phyloP scores from a whole-genome alignment of 257 asterid species.

The Ehretia macrophylla region DNA sequence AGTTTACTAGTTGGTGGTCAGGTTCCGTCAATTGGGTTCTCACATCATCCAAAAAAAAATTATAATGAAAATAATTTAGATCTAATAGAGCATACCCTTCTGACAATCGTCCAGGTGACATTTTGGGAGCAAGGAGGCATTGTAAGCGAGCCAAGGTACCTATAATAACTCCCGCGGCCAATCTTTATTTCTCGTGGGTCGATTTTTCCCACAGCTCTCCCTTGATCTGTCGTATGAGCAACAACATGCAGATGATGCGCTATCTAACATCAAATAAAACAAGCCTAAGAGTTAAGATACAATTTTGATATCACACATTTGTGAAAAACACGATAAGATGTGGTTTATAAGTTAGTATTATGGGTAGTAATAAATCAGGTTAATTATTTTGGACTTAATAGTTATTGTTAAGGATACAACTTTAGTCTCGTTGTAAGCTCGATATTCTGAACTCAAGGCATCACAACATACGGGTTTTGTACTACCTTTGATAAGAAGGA shows the following conservation, averaged over 20 bases:
- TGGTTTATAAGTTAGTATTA: too few relatives aligned
- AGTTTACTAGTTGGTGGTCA: too few relatives aligned
- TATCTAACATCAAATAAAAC: background rate
- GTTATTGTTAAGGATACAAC: too few relatives aligned
- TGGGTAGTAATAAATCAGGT: too few relatives aligned
- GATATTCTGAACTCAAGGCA: too few relatives aligned
- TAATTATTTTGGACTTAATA: too few relatives aligned
- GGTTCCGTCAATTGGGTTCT: too few relatives aligned
- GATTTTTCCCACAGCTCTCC: slow-evolving; percentile 24
- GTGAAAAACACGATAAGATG: too few relatives aligned
- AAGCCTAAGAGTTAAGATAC: background rate
- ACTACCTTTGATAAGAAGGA: slow-evolving; percentile 39
- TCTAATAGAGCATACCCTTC: slow-evolving; percentile 28
- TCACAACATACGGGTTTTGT: background rate
- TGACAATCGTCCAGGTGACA: slow-evolving; percentile 48
- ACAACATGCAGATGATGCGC: slow-evolving; percentile 5
- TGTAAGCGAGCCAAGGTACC: slow-evolving; percentile 62
- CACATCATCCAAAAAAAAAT: too few relatives aligned
- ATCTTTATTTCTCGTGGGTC: slow-evolving; percentile 28
- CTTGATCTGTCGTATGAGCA: slow-evolving; percentile 14
- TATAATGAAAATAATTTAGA: background rate
- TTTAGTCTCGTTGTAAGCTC: too few relatives aligned
- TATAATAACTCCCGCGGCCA: slow-evolving; percentile 38
- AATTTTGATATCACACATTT: too few relatives aligned
- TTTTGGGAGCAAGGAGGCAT: slow-evolving; percentile 63